Percentiles rank a stretch among this genome's conserved stretches.
phyloP scores from a whole-genome alignment of 2,329 filamentous ascomycete species.

The Talaromyces albobiverticillius region DNA sequence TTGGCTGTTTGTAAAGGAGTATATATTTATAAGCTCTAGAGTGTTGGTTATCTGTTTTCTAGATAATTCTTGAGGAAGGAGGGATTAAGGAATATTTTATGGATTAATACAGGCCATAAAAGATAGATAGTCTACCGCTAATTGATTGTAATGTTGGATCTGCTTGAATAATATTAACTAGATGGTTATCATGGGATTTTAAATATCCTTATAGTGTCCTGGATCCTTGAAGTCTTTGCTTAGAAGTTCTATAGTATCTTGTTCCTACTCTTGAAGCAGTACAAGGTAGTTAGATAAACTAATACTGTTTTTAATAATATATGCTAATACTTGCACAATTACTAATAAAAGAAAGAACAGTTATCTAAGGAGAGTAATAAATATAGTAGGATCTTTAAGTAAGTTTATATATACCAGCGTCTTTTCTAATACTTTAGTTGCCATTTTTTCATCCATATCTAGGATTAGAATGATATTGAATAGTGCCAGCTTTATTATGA shows the following conservation, averaged over 20 bases:
- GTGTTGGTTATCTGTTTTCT: constrained; percentile 15
- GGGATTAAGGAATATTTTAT: constrained; percentile 29
- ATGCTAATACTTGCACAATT: constrained; percentile 25
- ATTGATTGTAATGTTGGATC: constrained; percentile 19
- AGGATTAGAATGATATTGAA: constrained; percentile 19
- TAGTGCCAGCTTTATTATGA: constrained; percentile 19
- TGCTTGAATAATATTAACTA: constrained; percentile 36
- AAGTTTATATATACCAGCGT: background rate
- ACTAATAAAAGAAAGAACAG: constrained; percentile 25
- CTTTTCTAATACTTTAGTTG: constrained; percentile 5
- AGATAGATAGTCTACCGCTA: constrained; percentile 35
- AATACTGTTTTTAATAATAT: constrained; percentile 17
- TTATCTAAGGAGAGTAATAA: constrained; percentile 16
- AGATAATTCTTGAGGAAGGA: constrained; percentile 24
- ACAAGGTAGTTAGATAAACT: constrained; percentile 16
- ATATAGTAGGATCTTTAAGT: constrained; percentile 5
- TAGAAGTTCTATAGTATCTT: constrained; percentile 28
- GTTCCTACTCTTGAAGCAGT: constrained; percentile 23
- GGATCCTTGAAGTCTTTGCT: constrained; percentile 33
- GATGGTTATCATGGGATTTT: constrained; percentile 34
- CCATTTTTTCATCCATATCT: constrained; percentile 12
- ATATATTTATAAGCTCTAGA: constrained; percentile 22
- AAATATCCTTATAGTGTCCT: constrained; percentile 25
- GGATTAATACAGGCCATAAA: constrained; percentile 33
- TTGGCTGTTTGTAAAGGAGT: constrained; percentile 17